Conservation (phyloP, 331 rosid species). For the Pyrus hybrid region DNA sequence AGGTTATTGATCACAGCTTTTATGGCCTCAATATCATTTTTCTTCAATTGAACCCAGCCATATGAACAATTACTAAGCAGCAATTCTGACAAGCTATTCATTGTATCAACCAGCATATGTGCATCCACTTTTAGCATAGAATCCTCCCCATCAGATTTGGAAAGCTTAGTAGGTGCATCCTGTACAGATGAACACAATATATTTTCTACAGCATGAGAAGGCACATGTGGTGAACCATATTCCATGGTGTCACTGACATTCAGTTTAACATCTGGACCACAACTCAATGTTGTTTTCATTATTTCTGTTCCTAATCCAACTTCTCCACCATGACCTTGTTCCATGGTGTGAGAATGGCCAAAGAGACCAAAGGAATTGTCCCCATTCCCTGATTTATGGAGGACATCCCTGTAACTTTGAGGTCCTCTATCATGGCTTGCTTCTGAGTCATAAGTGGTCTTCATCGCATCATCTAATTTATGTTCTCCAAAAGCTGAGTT, state of each 20-base stretch:
- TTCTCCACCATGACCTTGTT: slow-evolving; percentile 25
- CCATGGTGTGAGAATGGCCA: slow-evolving; percentile 22
- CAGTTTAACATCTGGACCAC: slow-evolving; percentile 17
- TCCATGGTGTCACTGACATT: slow-evolving; percentile 16
- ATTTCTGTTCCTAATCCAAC: slow-evolving; percentile 21
- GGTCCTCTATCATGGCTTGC: slow-evolving; percentile 19
- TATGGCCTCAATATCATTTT: slow-evolving; percentile 37
- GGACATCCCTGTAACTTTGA: slow-evolving; percentile 19
- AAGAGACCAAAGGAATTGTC: slow-evolving; percentile 29
- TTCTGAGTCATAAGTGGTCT: slow-evolving; percentile 23
- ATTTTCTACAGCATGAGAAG: slow-evolving; percentile 17
- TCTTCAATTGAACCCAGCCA: slow-evolving; percentile 35
- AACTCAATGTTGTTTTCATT: slow-evolving; percentile 13
- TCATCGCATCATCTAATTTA: slow-evolving; percentile 24
- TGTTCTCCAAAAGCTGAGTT: slow-evolving; percentile 29
- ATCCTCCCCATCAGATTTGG: slow-evolving; percentile 23
- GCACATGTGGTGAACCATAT: slow-evolving; percentile 9
- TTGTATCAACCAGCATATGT: slow-evolving; percentile 42
- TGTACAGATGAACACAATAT: slow-evolving; percentile 14
- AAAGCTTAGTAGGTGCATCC: slow-evolving; percentile 27
- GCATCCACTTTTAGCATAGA: slow-evolving; percentile 40
- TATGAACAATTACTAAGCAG: slow-evolving; percentile 50
- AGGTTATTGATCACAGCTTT: slow-evolving; percentile 50
- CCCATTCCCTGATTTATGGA: slow-evolving; percentile 21
- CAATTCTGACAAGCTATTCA: slow-evolving; percentile 55